Evolutionary conservation across 2,329 filamentous ascomycete species (phyloP).

Genomic region (Sporothrix humicola): DNA sequence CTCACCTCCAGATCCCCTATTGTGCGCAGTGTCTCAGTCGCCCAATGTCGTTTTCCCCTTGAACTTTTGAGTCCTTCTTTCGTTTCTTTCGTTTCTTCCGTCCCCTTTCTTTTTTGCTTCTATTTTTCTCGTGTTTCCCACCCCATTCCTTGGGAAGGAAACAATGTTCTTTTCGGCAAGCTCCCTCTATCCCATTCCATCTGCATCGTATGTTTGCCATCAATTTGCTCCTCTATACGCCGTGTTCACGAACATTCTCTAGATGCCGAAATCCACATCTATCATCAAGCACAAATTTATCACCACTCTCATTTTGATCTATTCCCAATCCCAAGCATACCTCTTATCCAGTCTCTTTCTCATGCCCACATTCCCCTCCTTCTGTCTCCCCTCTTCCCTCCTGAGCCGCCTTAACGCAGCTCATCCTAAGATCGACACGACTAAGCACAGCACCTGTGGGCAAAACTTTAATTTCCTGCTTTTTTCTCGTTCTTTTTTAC

Average conservation of each 20-base stretch:
- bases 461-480: constrained; percentile 4
- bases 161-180: not conserved
- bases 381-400: not conserved
- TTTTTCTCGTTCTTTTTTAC: not conserved
- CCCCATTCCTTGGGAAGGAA: not conserved
- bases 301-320: not conserved
- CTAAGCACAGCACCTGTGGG: constrained; percentile 1
- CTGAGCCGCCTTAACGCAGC: not conserved
- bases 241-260: not conserved
- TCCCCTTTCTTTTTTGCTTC: constrained; percentile 4
- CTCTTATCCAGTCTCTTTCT: not conserved
- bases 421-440: constrained; percentile 22
- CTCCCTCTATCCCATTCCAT: not conserved
- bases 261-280: not conserved
- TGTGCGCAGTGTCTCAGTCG: not conserved
- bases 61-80: not conserved
- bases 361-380: not conserved
- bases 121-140: not conserved
- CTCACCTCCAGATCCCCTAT: constrained; percentile 22
- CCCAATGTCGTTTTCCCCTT: not conserved
- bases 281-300: not conserved
- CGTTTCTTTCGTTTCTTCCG: not conserved
- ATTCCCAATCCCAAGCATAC: not conserved
- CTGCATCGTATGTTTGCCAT: not conserved
- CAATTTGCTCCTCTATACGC: not conserved